phyloP scores from a whole-genome alignment of 78 protist species.

The Blattamonas nauphoetae region DNA sequence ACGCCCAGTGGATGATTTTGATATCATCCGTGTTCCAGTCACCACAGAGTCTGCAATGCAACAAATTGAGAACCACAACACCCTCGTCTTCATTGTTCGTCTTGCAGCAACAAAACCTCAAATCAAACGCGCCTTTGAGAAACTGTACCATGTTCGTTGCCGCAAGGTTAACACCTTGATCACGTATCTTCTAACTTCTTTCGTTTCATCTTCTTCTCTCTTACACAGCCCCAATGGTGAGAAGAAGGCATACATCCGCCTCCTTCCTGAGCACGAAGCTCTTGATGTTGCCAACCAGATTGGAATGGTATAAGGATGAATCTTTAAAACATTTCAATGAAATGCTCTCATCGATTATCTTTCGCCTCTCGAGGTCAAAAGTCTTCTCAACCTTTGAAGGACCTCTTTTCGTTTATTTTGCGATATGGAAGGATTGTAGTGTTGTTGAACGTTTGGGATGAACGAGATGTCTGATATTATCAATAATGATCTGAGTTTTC shows the following conservation, averaged over 20 bases:
- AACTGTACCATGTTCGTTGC: constrained; percentile 76
- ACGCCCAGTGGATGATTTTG: constrained; percentile 35
- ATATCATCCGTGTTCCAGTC: constrained; percentile 76
- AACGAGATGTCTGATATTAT: too few species aligned
- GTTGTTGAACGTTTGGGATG: too few species aligned
- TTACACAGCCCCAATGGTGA: constrained; percentile 68
- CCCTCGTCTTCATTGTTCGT: constrained; percentile 87
- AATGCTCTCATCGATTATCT: too few species aligned
- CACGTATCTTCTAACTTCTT: constrained; percentile 20
- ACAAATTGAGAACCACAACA: constrained; percentile 93
- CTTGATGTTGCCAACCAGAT: constrained; percentile 78
- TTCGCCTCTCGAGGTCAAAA: too few species aligned
- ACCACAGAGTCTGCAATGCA: constrained; percentile 90
- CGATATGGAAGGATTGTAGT: too few species aligned
- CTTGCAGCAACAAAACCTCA: constrained; percentile 77
- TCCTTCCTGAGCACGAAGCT: constrained; percentile 52
- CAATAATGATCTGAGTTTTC: too few species aligned
- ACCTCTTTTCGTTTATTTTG: too few species aligned
- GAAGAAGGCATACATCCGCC: constrained; percentile 94
- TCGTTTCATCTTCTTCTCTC: background rate
- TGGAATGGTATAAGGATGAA: constrained; percentile 79
- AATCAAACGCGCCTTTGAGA: constrained; percentile 77
- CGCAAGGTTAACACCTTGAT: constrained; percentile 83
- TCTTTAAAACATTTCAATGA: too few species aligned
- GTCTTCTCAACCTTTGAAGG: too few species aligned